Conservation (phyloP, 1,284 basidiomycete genomes). For the Lentinula novae-zelandiae region DNA sequence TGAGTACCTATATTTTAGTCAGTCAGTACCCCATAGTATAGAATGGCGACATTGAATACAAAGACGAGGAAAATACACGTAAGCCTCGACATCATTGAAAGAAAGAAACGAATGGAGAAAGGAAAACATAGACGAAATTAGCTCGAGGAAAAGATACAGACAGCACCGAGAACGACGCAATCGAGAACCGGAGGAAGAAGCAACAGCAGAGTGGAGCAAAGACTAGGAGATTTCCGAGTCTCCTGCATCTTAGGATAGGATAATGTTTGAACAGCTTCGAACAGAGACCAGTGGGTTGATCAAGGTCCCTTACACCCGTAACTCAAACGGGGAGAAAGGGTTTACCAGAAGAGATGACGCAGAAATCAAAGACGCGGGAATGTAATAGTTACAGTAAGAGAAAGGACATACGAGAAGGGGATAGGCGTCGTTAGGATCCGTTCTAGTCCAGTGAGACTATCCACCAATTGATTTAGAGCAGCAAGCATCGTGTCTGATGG, state of each 20-base stretch:
- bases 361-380: background rate
- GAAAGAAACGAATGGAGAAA: background rate
- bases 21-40: background rate
- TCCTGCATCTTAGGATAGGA: no score
- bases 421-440: conserved; percentile 78
- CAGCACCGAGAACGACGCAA: background rate
- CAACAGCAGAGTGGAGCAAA: background rate
- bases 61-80: background rate
- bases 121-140: background rate
- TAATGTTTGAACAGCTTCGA: background rate
- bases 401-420: conserved; percentile 60
- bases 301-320: background rate
- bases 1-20: conserved; percentile 42
- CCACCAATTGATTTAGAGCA: conserved; percentile 55
- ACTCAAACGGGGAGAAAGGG: no score
- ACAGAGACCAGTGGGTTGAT: background rate
- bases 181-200: background rate
- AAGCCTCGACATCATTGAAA: background rate
- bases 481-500: conserved; percentile 47
- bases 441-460: conserved; percentile 69
- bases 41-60: no score
- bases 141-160: background rate
- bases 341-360: background rate
- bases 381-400: background rate
- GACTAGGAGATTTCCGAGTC: background rate